These are phyloP conservation scores for Yarrowia sp. DNA, from an alignment of 805 yeast species.

Conservation along the genomic window DNA sequence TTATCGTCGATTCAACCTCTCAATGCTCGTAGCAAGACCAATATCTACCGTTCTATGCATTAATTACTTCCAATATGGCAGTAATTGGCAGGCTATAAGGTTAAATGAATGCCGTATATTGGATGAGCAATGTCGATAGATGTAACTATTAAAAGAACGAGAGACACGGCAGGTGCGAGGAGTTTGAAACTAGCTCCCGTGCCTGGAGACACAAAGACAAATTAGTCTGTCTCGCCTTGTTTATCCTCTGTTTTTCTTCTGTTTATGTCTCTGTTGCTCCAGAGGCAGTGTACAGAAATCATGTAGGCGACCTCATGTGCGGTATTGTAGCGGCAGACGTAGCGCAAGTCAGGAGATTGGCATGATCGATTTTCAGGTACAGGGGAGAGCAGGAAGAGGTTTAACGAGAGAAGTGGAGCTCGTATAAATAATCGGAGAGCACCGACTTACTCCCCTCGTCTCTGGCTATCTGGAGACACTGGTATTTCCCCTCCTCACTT, in stretches of 20 bases:
- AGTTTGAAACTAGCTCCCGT: neutral
- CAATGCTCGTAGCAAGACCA: neutral
- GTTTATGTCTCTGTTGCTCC: conserved; percentile 2
- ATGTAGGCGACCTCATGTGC: conserved; percentile 23
- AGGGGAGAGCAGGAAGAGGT: no score
- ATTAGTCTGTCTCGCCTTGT: no score
- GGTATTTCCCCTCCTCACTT: neutral
- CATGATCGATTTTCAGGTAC: conserved; percentile 2
- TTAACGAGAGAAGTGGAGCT: no score
- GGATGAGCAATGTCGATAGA: neutral
- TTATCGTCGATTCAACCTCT: no score
- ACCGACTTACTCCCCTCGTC: neutral
- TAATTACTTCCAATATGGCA: neutral
- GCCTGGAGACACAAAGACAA: neutral
- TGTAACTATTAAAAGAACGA: neutral
- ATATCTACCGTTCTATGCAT: neutral
- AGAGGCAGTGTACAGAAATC: conserved; percentile 19
- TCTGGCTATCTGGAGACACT: neutral
- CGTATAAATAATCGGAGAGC: no score
- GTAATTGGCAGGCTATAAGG: neutral
- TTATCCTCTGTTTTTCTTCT: neutral
- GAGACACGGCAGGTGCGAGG: neutral
- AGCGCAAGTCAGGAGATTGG: neutral
- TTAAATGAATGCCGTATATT: conserved; percentile 11
- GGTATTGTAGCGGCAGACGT: neutral